Conservation (phyloP, 2,329 filamentous ascomycete genomes). For the Teratosphaeria zuluensis region DNA sequence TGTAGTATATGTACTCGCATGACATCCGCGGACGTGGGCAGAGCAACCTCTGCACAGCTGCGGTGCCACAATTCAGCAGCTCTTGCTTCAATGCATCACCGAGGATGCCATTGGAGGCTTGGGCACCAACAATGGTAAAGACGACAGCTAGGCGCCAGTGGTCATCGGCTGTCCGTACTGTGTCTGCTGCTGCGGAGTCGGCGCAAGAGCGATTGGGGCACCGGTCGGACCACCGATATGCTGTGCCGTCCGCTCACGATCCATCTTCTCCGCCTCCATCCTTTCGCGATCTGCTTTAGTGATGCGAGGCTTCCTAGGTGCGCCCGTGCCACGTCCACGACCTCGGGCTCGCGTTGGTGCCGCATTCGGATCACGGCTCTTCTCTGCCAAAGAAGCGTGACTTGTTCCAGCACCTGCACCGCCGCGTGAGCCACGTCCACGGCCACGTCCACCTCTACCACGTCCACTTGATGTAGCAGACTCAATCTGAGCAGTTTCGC, state of each 20-base stretch:
- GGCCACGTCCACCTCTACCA: slow-evolving; percentile 15
- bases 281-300: slow-evolving; percentile 78
- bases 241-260: slow-evolving; percentile 49
- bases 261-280: slow-evolving; percentile 71
- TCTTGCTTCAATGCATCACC: neutral
- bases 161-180: neutral
- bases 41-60: neutral
- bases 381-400: slow-evolving; percentile 20
- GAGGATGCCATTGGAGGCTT: neutral
- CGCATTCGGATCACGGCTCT: slow-evolving; percentile 10
- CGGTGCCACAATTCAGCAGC: neutral
- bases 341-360: slow-evolving; percentile 33
- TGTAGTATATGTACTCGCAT: neutral
- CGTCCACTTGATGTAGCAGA: slow-evolving; percentile 13
- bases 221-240: slow-evolving; percentile 3
- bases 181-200: neutral
- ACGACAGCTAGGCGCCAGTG: neutral
- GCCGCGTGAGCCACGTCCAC: slow-evolving; percentile 42
- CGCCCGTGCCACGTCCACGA: slow-evolving; percentile 63
- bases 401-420: slow-evolving; percentile 33
- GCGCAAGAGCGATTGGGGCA: neutral
- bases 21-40: neutral
- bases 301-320: slow-evolving; percentile 70
- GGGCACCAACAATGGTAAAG: neutral
- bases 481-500: slow-evolving; percentile 47